Evolutionary conservation across 2,329 filamentous ascomycete genomes (phyloP).

Genomic region (Neoascochyta sp.): DNA sequence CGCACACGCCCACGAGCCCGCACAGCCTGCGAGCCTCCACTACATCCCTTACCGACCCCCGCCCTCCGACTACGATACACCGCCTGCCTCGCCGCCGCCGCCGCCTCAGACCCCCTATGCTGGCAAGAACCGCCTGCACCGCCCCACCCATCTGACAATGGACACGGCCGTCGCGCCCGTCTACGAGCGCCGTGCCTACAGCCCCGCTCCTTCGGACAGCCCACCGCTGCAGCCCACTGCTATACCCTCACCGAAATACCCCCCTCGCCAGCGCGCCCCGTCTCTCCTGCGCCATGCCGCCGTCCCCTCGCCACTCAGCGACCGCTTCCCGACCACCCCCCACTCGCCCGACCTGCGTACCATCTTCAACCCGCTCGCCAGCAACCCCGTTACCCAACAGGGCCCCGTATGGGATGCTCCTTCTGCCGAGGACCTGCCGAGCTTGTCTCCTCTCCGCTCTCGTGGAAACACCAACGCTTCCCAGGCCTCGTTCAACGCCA

Average conservation of each 20-base stretch:
- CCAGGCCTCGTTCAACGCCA: conserved; percentile 18
- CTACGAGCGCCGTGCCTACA: conserved; percentile 28
- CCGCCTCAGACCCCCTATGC: conserved; percentile 17
- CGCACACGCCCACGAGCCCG: too few relatives aligned
- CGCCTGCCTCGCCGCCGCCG: conserved; percentile 33
- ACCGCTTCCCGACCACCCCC: conserved; percentile 17
- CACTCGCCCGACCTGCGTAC: conserved; percentile 31
- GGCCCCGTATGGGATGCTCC: conserved; percentile 24
- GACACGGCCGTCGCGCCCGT: conserved; percentile 20
- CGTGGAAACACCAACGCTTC: conserved; percentile 37
- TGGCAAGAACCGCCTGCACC: conserved; percentile 10
- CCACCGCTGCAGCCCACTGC: conserved; percentile 25
- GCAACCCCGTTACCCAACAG: conserved; percentile 30
- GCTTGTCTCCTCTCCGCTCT: conserved; percentile 14
- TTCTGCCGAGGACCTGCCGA: conserved; percentile 19
- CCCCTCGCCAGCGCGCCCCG: conserved; percentile 41
- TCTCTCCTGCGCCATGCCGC: conserved; percentile 39
- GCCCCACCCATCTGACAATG: conserved; percentile 30
- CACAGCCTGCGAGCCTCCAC: conserved; percentile 16
- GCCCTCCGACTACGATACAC: conserved; percentile 29
- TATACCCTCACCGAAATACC: conserved; percentile 42
- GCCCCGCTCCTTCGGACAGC: conserved; percentile 28
- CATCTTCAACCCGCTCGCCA: conserved; percentile 34
- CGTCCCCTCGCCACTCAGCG: conserved; percentile 26
- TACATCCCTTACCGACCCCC: conserved; percentile 24